phyloP scores from a whole-genome alignment of 2,329 filamentous ascomycete genomes.

The Alternaria hordeiaustralica region DNA sequence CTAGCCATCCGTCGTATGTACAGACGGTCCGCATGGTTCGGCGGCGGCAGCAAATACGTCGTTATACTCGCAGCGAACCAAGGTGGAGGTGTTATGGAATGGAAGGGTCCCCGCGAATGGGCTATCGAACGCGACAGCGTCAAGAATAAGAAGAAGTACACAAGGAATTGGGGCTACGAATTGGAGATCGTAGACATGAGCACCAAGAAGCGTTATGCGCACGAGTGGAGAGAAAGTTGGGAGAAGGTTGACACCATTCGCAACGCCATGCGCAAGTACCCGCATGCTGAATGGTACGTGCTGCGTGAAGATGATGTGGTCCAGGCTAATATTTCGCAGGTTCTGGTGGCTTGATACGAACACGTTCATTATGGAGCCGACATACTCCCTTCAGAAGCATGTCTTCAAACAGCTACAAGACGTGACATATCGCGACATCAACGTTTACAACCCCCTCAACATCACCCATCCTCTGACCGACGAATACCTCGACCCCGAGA shows the following conservation, averaged over 20 bases:
- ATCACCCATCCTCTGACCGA: conserved; percentile 82
- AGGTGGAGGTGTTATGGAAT: conserved; percentile 97
- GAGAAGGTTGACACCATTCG: conserved; percentile 97
- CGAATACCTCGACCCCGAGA: conserved; percentile 76
- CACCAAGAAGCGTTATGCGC: conserved; percentile 96
- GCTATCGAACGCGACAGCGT: conserved; percentile 96
- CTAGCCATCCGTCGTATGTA: conserved; percentile 67
- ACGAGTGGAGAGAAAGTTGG: conserved; percentile 99
- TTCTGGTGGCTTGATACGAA: conserved; percentile 99
- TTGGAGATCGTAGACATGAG: conserved; percentile 98
- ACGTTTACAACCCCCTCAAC: conserved; percentile 92
- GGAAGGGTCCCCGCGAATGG: conserved; percentile 98
- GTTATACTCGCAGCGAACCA: conserved; percentile 93
- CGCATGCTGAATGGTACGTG: conserved; percentile 90
- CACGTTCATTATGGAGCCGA: conserved; percentile 97
- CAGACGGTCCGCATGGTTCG: conserved; percentile 74
- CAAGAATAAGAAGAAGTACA: conserved; percentile 92
- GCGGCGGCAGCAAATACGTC: conserved; percentile 90
- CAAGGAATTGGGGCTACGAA: conserved; percentile 87
- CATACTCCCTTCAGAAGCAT: conserved; percentile 86
- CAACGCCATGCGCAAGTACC: conserved; percentile 89
- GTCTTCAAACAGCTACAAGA: conserved; percentile 81
- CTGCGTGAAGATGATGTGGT: neutral
- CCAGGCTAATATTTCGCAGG: conserved; percentile 62
- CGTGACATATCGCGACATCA: conserved; percentile 92